phyloP scores from a whole-genome alignment of 371 early-diverging fungal species.

The Haplosporangium sp. region DNA sequence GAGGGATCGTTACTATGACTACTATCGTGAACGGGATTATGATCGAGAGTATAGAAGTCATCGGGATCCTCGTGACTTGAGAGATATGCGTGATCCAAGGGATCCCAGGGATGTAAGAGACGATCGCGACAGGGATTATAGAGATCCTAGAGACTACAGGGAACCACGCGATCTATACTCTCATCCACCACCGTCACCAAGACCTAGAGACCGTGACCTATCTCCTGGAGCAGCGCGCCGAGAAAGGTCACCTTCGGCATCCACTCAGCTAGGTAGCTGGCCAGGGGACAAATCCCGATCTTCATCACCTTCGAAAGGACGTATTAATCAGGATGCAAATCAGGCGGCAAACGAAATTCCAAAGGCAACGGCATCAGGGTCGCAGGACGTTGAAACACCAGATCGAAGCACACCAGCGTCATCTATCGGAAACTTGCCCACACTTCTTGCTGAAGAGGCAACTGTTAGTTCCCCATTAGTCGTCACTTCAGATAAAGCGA shows the following conservation, averaged over 20 bases:
- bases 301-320: slow-evolving; percentile 27
- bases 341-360: neutral
- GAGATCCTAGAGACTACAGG: slow-evolving; percentile 34
- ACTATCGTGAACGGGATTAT: slow-evolving; percentile 48
- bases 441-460: slow-evolving; percentile 10
- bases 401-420: slow-evolving; percentile 9
- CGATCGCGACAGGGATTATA: slow-evolving; percentile 33
- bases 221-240: slow-evolving; percentile 24
- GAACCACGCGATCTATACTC: slow-evolving; percentile 31
- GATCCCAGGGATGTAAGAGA: slow-evolving; percentile 29
- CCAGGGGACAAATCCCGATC: slow-evolving; percentile 24
- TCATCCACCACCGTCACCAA: slow-evolving; percentile 34
- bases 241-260: slow-evolving; percentile 28
- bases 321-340: slow-evolving; percentile 8
- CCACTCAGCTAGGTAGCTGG: slow-evolving; percentile 32
- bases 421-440: slow-evolving; percentile 5
- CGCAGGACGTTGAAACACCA: neutral
- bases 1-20: slow-evolving; percentile 47
- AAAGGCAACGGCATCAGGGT: neutral
- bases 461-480: slow-evolving; percentile 6
- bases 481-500: slow-evolving; percentile 1
- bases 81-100: slow-evolving; percentile 39
- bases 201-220: slow-evolving; percentile 26
- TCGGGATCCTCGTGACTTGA: slow-evolving; percentile 33
- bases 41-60: slow-evolving; percentile 45